Base-by-base conservation (phyloP, 2,329 filamentous ascomycete species). In the Aschersonia sp. region DNA sequence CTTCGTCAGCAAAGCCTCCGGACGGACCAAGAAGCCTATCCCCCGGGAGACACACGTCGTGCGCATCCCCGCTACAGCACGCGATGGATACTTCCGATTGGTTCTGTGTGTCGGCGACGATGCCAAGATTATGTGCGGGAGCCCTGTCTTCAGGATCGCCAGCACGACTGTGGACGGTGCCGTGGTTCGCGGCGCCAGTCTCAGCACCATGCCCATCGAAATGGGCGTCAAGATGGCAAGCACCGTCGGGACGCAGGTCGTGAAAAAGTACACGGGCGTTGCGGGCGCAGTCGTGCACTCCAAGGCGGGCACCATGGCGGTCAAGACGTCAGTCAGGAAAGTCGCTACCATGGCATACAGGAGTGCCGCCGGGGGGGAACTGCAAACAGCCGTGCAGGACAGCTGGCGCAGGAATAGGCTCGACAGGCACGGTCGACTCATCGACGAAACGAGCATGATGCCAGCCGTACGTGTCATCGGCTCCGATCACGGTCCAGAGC, bases 41-140 rank as follows among this genome's bases (percentile, higher is more conserved):
- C 61, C 78, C 0, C 69, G 80, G 1, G 80, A 85, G 59, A 85
- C 82, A 0, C 74, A 75, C 31, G 66, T 85, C 1, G 65, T 84
- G 5, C 72, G 81, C 3, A 79, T 86, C 43, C 82, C 82, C 0
- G 75, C 76, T 0, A 68, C 74, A 0, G 77, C 77, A 0, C 68
- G 68, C 0, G 82, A 86, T 58, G 82, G 82, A 0, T 86, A 86
- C 56, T 80, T 84, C 48, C 77, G 82, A 9, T 65, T 86, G 4
- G 74, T 85, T 0, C 65, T 86, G 6, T 84, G 80, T 51, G 61
- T 68, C 0, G 75, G 64, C 0, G 51, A 55, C 2, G 54, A 57
- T 2, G 53, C 53, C 10, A 75, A 74, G 53, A 80, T 76, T 0
- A 69, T 85, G 0, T 84, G 81, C 51, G 71, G 74, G 0, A 84